Evolutionary conservation across 2,329 filamentous ascomycete genomes (phyloP).

Genomic region (Bipolaris sorokiniana): DNA sequence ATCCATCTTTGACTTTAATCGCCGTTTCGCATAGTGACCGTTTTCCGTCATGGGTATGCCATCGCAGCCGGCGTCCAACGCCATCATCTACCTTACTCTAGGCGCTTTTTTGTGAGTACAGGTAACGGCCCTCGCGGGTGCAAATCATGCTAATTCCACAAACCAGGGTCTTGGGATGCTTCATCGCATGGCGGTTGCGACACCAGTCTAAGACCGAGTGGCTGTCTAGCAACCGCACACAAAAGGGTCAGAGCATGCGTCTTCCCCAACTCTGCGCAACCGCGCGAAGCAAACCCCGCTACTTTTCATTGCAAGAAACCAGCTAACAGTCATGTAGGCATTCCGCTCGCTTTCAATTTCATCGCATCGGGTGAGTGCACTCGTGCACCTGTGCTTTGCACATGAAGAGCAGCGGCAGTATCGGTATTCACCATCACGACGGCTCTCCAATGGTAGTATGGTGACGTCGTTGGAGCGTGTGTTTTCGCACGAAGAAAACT

Average conservation of each 20-base stretch:
- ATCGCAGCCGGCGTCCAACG: conserved; percentile 78
- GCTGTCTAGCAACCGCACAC: conserved; percentile 78
- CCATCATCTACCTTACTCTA: conserved; percentile 82
- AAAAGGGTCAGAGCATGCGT: conserved; percentile 67
- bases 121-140: conserved; percentile 1
- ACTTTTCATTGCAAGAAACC: neutral
- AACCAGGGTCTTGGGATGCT: conserved; percentile 66
- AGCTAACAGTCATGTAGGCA: conserved; percentile 59
- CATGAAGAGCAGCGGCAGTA: conserved; percentile 67
- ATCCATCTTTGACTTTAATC: conserved; percentile 13
- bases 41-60: conserved; percentile 69
- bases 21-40: conserved; percentile 5
- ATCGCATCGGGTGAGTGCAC: conserved; percentile 86
- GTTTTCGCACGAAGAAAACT: conserved; percentile 23
- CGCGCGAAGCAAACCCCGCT: neutral
- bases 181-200: conserved; percentile 62
- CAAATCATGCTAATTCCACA: conserved; percentile 12
- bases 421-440: conserved; percentile 50
- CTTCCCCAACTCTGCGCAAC: conserved; percentile 10
- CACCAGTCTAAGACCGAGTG: conserved; percentile 73
- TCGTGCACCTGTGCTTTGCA: conserved; percentile 44
- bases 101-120: conserved; percentile 72
- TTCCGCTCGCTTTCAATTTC: conserved; percentile 85
- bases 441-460: conserved; percentile 5
- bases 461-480: conserved; percentile 19